Conservation (phyloP, 768 basidiomycete species). For the Calvatia gigantea region DNA sequence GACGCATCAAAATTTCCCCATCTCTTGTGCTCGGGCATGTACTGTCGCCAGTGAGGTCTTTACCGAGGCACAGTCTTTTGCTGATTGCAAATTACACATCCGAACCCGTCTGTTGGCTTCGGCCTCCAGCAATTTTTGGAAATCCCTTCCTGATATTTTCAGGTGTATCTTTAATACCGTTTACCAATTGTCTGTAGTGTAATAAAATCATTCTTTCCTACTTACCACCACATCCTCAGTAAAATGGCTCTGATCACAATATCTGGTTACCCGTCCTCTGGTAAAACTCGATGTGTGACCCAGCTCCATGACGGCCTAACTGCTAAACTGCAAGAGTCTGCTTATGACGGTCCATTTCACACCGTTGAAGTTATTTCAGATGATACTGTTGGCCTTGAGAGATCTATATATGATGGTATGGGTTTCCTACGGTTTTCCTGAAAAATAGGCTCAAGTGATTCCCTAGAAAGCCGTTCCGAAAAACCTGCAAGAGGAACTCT, state of each 20-base stretch:
- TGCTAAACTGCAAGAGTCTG: constrained; percentile 40
- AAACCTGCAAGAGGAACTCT: constrained; percentile 85
- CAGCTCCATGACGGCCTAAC: constrained; percentile 64
- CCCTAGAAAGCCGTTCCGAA: constrained; percentile 71
- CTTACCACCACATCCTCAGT: background rate
- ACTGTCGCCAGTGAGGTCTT: constrained; percentile 94
- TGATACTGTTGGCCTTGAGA: constrained; percentile 58
- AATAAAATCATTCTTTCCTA: constrained; percentile 7
- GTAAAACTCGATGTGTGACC: constrained; percentile 73
- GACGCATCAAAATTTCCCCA: constrained; percentile 29
- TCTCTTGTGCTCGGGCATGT: constrained; percentile 96
- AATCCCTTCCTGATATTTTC: constrained; percentile 27
- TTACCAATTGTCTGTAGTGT: background rate
- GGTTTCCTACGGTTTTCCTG: constrained; percentile 1
- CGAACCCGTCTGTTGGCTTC: constrained; percentile 89
- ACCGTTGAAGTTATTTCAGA: constrained; percentile 64
- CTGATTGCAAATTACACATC: constrained; percentile 98
- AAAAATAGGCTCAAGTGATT: background rate
- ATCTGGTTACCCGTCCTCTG: constrained; percentile 83
- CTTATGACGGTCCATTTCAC: constrained; percentile 50
- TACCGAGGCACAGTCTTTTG: constrained; percentile 95
- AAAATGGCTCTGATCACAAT: constrained; percentile 91
- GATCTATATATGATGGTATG: constrained; percentile 74
- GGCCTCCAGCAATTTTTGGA: constrained; percentile 92
- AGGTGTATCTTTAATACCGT: no score